Evolutionary conservation across 352 stramenopile species (phyloP).

Genomic region (Phytopythium kandeliae): DNA sequence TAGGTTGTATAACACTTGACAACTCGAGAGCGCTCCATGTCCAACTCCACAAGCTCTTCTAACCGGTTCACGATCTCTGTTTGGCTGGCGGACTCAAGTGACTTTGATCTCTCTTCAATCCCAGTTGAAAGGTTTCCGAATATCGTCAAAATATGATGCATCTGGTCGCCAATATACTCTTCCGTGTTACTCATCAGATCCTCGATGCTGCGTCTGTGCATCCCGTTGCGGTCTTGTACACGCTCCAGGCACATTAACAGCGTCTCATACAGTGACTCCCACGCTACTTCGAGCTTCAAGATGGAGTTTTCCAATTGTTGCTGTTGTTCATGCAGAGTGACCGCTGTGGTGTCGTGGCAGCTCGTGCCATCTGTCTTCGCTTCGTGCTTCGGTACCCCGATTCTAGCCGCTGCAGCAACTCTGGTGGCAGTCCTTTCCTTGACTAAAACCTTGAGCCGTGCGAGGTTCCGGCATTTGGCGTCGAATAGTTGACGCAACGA

Average conservation of each 20-base stretch:
- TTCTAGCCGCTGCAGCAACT: too few species aligned
- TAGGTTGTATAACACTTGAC: constrained; percentile 32
- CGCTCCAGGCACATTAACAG: constrained; percentile 45
- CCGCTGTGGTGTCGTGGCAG: not conserved
- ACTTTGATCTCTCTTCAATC: constrained; percentile 9
- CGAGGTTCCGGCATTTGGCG: constrained; percentile 44
- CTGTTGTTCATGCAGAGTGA: constrained; percentile 6
- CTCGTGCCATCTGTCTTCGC: not conserved
- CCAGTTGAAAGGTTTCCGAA: constrained; percentile 32
- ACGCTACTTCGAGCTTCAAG: constrained; percentile 45
- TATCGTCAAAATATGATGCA: constrained; percentile 26
- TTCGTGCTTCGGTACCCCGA: too few species aligned
- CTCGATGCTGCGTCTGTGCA: constrained; percentile 53
- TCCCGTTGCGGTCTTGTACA: constrained; percentile 54
- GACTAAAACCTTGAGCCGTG: constrained; percentile 31
- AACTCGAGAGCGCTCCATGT: constrained; percentile 39
- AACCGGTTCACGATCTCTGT: constrained; percentile 28
- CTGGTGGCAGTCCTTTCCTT: too few species aligned
- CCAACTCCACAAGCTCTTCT: constrained; percentile 43
- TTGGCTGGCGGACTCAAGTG: constrained; percentile 3
- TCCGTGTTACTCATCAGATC: constrained; percentile 43
- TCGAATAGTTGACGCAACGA: constrained; percentile 47
- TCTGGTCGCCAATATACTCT: constrained; percentile 27
- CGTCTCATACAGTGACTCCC: constrained; percentile 62
- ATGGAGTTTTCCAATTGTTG: constrained; percentile 17